phyloP scores from a whole-genome alignment of 108 stramenopile species.

The Pseudonitzschia pungens region DNA sequence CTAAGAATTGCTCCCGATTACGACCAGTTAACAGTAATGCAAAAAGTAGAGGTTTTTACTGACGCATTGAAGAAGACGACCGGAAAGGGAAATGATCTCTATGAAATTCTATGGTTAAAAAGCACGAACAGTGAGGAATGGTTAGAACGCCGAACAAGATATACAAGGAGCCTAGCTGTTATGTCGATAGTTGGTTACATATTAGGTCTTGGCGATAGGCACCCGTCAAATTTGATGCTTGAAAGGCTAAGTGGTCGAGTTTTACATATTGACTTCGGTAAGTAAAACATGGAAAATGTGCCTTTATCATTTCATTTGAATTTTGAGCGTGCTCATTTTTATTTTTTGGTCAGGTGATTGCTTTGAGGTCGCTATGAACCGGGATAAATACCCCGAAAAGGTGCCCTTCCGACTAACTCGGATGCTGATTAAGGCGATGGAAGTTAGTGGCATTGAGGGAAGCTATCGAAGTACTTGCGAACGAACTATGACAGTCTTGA shows the following conservation, averaged over 20 bases:
- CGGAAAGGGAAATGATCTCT: constrained; percentile 91
- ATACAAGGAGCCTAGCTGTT: constrained; percentile 96
- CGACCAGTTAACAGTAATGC: constrained; percentile 92
- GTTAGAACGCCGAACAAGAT: constrained; percentile 95
- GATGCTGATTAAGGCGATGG: constrained; percentile 99
- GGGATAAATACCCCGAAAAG: constrained; percentile 98
- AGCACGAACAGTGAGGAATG: constrained; percentile 95
- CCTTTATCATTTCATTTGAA: constrained; percentile 18
- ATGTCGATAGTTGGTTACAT: constrained; percentile 99
- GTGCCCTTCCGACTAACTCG: constrained; percentile 99
- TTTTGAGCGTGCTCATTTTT: neutral
- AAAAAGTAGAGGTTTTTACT: constrained; percentile 97
- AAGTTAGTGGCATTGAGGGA: constrained; percentile 97
- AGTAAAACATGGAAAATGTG: constrained; percentile 1
- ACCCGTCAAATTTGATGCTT: constrained; percentile 92
- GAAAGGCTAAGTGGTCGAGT: constrained; percentile 93
- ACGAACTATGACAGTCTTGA: constrained; percentile 92
- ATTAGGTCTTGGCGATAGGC: constrained; percentile 89
- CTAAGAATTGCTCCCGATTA: constrained; percentile 87
- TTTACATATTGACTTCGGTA: constrained; percentile 94
- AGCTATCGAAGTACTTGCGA: constrained; percentile 97
- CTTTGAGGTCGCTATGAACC: constrained; percentile 98
- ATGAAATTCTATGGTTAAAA: constrained; percentile 96
- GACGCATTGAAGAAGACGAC: constrained; percentile 83
- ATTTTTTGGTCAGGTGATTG: constrained; percentile 65